These are phyloP conservation scores for Gastrolobium bilobum DNA, from an alignment of 306 rosid genomes.

Conservation along the genomic window DNA sequence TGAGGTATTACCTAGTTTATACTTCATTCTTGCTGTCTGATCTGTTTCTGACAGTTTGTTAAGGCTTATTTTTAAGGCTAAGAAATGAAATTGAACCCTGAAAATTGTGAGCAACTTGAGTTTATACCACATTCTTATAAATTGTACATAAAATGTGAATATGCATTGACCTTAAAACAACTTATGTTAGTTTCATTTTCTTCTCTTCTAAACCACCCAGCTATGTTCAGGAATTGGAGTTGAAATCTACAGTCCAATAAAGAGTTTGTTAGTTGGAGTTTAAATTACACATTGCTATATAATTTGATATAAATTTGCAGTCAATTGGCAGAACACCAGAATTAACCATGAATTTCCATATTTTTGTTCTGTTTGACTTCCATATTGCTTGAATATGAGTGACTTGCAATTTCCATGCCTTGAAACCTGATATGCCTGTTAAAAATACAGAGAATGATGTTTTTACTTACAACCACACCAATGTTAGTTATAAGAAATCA, in stretches of 20 bases:
- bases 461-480: conserved; percentile 13
- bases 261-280: conserved; percentile 24
- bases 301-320: conserved; percentile 6
- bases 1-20: conserved; percentile 67
- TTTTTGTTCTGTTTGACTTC: conserved; percentile 27
- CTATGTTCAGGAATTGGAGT: conserved; percentile 9
- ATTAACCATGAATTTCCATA: not conserved
- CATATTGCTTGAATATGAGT: not conserved
- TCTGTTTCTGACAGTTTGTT: conserved; percentile 39
- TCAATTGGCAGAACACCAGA: conserved; percentile 19
- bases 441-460: conserved; percentile 2
- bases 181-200: conserved; percentile 8
- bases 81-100: conserved; percentile 28
- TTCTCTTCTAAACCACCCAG: not conserved
- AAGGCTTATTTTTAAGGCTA: not conserved
- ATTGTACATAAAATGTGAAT: conserved; percentile 10
- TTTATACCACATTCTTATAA: conserved; percentile 17
- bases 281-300: conserved; percentile 21
- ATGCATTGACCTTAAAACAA: not conserved
- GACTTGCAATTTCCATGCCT: conserved; percentile 2
- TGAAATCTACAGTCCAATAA: conserved; percentile 37
- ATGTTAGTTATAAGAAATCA: conserved; percentile 21
- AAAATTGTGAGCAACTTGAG: conserved; percentile 6
- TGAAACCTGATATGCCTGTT: conserved; percentile 24
- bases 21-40: conserved; percentile 19